phyloP scores from a whole-genome alignment of 202 grass and related monocot genomes.

The Zizania palustris region DNA sequence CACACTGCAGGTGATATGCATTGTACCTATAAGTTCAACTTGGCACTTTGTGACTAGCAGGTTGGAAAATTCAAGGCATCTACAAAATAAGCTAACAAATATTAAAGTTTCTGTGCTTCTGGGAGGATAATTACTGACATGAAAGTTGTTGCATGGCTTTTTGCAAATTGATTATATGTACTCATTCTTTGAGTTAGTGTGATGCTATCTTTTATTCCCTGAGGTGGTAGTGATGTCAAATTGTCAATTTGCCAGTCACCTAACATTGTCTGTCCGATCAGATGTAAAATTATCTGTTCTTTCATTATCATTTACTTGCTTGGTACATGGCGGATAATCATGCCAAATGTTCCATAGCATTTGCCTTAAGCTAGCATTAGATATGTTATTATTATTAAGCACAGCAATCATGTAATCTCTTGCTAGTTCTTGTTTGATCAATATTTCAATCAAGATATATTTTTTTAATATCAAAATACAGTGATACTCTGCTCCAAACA shows the following conservation, averaged over 20 bases:
- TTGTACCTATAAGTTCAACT: constrained; percentile 20
- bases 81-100: background rate
- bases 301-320: constrained; percentile 13
- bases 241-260: constrained; percentile 34
- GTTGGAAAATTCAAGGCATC: constrained; percentile 29
- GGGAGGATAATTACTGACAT: constrained; percentile 36
- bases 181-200: constrained; percentile 38
- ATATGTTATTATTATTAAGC: background rate
- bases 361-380: constrained; percentile 27
- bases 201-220: constrained; percentile 42
- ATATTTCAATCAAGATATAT: constrained; percentile 12
- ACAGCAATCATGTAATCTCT: background rate
- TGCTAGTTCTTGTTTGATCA: constrained; percentile 24
- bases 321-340: constrained; percentile 26
- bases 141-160: constrained; percentile 13
- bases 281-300: constrained; percentile 5
- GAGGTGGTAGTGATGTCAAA: constrained; percentile 39
- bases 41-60: constrained; percentile 13
- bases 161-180: constrained; percentile 37
- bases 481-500: background rate
- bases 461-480: background rate
- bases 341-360: constrained; percentile 28
- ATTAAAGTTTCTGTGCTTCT: constrained; percentile 35
- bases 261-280: constrained; percentile 47
- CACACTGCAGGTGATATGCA: background rate